Percentiles rank a stretch among this genome's conserved stretches.
phyloP scores from a whole-genome alignment of 2,329 filamentous ascomycete genomes.

The Tolypocladium inflatum region DNA sequence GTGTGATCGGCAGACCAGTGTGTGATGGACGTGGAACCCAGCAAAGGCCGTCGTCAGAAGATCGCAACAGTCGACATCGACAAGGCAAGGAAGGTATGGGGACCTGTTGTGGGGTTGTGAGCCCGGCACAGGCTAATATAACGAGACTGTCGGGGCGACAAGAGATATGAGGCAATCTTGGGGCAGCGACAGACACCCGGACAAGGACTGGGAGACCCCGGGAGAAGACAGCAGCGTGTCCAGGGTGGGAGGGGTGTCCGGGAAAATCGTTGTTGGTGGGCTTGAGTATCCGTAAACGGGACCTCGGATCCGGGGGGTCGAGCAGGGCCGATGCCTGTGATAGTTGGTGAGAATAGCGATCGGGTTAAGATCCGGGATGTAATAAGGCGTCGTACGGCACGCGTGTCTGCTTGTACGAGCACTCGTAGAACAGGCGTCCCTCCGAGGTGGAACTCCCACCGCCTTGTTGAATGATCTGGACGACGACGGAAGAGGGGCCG shows the following conservation, averaged over 20 bases:
- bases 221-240: not conserved
- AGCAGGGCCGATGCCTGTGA: not conserved
- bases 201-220: not conserved
- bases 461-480: not conserved
- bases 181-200: constrained; percentile 1
- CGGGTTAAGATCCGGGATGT: not conserved
- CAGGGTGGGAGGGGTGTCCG: constrained; percentile 3
- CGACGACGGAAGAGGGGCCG: not conserved
- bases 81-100: not conserved
- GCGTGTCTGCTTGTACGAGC: not conserved
- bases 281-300: not conserved
- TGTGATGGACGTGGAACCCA: not conserved
- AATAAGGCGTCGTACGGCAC: not conserved
- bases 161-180: constrained; percentile 4
- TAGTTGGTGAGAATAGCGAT: not conserved
- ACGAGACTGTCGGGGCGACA: not conserved
- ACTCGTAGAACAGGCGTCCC: not conserved
- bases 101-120: constrained; percentile 5
- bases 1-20: constrained; percentile 2
- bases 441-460: not conserved
- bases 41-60: not conserved
- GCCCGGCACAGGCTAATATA: constrained; percentile 4
- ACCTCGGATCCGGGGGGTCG: constrained; percentile 4
- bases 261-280: constrained; percentile 3
- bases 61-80: not conserved